Evolutionary conservation across 2,329 filamentous ascomycete species (phyloP).

Genomic region (Basipetospora chlamydospora): DNA sequence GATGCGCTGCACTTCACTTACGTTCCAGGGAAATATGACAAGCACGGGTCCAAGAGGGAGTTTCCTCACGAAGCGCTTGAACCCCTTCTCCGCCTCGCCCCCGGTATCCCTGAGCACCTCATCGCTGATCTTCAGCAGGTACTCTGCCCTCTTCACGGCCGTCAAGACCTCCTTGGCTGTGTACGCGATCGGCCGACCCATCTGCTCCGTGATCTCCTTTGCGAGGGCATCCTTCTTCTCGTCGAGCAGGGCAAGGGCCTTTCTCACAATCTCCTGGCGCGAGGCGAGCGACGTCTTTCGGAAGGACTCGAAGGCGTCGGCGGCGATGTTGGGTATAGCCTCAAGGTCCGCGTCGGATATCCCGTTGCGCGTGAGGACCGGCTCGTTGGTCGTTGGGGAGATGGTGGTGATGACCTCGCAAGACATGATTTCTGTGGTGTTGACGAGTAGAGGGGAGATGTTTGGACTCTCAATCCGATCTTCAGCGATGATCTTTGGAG

Average conservation of each 20-base stretch:
- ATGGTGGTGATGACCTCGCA: slow-evolving; percentile 60
- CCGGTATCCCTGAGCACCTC: slow-evolving; percentile 67
- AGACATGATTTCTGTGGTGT: slow-evolving; percentile 42
- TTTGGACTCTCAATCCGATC: not conserved
- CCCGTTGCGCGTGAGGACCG: slow-evolving; percentile 66
- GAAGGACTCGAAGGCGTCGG: slow-evolving; percentile 63
- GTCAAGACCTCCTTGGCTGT: slow-evolving; percentile 72
- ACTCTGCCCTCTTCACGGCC: slow-evolving; percentile 72
- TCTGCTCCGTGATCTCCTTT: slow-evolving; percentile 78
- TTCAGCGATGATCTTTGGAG: too few relatives aligned
- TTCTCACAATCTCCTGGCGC: slow-evolving; percentile 67
- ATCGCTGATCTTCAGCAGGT: slow-evolving; percentile 69
- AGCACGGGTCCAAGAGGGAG: slow-evolving; percentile 77
- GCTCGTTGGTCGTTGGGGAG: slow-evolving; percentile 77
- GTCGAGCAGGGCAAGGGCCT: slow-evolving; percentile 57
- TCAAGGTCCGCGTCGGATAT: slow-evolving; percentile 56
- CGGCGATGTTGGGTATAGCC: slow-evolving; percentile 55
- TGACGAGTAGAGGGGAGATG: too few relatives aligned
- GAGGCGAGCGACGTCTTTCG: slow-evolving; percentile 59
- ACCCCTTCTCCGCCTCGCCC: slow-evolving; percentile 73
- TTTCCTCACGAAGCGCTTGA: slow-evolving; percentile 81
- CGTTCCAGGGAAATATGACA: slow-evolving; percentile 92
- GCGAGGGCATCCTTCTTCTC: slow-evolving; percentile 67
- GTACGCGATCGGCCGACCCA: slow-evolving; percentile 86
- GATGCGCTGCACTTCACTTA: too few relatives aligned